phyloP scores from a whole-genome alignment of 306 rosid species.

The Senna siamea region DNA sequence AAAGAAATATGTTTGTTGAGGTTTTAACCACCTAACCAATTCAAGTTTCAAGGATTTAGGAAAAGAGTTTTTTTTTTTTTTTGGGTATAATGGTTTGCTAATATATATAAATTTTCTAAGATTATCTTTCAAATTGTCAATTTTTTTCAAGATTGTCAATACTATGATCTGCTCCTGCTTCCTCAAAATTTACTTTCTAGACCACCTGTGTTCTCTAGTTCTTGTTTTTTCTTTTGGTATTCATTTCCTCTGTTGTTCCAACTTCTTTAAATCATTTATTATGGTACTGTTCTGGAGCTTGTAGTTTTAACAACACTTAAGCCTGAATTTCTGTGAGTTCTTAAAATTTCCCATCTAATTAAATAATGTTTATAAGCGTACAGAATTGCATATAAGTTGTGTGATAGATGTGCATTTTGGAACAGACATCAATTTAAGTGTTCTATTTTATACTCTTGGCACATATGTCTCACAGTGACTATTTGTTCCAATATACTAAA shows the following conservation, averaged over 20 bases:
- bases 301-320: background rate
- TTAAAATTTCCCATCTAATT: constrained; percentile 4
- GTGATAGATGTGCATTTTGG: constrained; percentile 31
- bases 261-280: constrained; percentile 15
- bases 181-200: background rate
- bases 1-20: background rate
- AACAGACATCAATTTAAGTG: background rate
- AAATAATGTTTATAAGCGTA: background rate
- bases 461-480: constrained; percentile 15
- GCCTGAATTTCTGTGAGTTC: constrained; percentile 22
- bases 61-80: background rate
- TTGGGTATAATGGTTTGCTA: too few relatives aligned
- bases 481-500: constrained; percentile 3
- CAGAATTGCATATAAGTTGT: constrained; percentile 12
- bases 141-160: background rate
- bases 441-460: background rate
- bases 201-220: constrained; percentile 5
- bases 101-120: background rate
- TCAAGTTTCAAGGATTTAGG: constrained; percentile 13
- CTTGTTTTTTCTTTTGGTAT: background rate
- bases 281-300: constrained; percentile 30
- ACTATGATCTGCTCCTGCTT: background rate
- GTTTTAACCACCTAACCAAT: constrained; percentile 4
- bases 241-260: background rate
- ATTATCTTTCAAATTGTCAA: background rate